Evolutionary conservation across 305 asterid genomes (phyloP), one percentile per base, ranked within the genome.

Genomic region (Fraxinus baroniana): DNA sequence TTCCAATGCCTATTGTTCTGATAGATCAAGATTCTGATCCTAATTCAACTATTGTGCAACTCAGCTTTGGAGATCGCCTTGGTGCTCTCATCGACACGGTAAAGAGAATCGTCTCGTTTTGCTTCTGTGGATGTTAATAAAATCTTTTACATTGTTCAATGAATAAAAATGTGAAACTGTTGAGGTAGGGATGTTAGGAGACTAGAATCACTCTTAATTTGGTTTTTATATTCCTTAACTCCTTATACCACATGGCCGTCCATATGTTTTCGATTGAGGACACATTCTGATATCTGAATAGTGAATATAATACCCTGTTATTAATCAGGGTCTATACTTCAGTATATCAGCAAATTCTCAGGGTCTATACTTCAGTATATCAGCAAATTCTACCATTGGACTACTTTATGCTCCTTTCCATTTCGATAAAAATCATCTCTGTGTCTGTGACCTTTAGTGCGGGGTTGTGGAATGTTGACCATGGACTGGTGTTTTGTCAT

Each of bases 21-120:
- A 93, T 94, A 77, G 96, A 93, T 90, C 99, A 96, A 90, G 98
- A 96, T 85, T 86, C 95, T 85, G 94, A 90, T 82, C 89, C 97
- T 28, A 94, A 89, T 71, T 97, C 95, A 87, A 94, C 99, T 64
- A 90, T 91, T 24, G 98, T 96, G 81, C 93, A 96, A 90, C 87
- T 96, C 82, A 93, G 98, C 88, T 96, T 96, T 78, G 99, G 99
- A 55, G 98, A 96, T 91, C 99, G 99, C 73, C 97, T 96, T 39
- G 98, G 99, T 81, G 94, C 97, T 83, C 98, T 96, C 72, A 88
- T 93, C 83, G 98, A 96, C 87, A 96, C 99, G 88, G 99, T 96
- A 86, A 89, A 83, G 78, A 62, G 79, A 74, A 37, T 78, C 32
- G 28, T 13, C 75, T 81, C 37, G 46, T 17, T 83, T 12, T 66